Conservation (phyloP, 148 eudicot species). For the Diospyros lotus region DNA sequence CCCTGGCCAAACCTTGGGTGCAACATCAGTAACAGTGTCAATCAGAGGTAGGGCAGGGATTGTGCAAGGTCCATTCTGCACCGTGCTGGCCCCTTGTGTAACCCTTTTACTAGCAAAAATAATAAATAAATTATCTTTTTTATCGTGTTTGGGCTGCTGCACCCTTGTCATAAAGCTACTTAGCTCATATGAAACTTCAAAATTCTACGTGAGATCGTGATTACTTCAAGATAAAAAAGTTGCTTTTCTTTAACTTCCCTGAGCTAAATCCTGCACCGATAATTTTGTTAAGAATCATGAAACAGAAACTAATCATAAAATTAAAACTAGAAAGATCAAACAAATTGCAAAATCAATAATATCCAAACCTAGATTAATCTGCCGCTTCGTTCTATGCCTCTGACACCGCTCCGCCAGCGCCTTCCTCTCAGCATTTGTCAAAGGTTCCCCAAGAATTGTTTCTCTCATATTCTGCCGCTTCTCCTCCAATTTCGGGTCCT, state of each 20-base stretch:
- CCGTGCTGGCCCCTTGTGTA: too few relatives aligned
- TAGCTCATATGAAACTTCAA: neutral
- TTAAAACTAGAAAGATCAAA: conserved; percentile 2
- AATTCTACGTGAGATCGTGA: too few relatives aligned
- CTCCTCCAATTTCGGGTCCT: conserved; percentile 44
- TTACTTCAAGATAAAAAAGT: neutral
- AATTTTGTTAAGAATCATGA: neutral
- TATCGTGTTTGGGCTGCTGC: neutral
- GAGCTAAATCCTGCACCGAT: neutral
- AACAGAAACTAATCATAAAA: neutral
- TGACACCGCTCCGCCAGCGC: conserved; percentile 57
- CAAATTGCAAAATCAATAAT: neutral
- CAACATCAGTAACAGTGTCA: too few relatives aligned
- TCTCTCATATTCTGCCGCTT: conserved; percentile 53
- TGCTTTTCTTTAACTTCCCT: neutral
- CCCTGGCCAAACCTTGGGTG: too few relatives aligned
- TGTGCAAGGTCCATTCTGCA: too few relatives aligned
- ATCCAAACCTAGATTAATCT: conserved; percentile 71
- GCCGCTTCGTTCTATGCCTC: conserved; percentile 56
- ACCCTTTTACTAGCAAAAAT: neutral
- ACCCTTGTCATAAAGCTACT: neutral
- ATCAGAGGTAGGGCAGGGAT: too few relatives aligned
- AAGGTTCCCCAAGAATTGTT: conserved; percentile 41
- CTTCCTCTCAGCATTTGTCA: conserved; percentile 71
- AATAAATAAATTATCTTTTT: neutral